Conservation (phyloP, 768 basidiomycete species). For the Boletus rufocinnamomeus region DNA sequence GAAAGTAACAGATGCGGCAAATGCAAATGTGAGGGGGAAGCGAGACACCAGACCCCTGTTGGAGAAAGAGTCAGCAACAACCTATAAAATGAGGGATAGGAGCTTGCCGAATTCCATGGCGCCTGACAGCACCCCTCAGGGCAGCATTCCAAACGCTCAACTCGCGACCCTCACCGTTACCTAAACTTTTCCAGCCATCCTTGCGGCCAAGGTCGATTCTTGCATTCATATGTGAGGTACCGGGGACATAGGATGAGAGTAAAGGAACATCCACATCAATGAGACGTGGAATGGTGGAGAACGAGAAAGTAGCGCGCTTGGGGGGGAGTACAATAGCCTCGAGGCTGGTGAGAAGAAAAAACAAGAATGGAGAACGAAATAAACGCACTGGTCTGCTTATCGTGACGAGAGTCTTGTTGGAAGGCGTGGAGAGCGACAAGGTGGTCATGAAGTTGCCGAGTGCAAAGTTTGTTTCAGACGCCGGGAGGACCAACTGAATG, state of each 20-base stretch:
- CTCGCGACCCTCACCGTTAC: constrained; percentile 71
- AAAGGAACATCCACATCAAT: constrained; percentile 57
- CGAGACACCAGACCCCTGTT: constrained; percentile 67
- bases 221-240: constrained; percentile 52
- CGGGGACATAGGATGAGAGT: constrained; percentile 53
- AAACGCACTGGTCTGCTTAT: constrained; percentile 66
- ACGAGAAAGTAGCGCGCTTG: constrained; percentile 32
- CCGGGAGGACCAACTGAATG: constrained; percentile 64
- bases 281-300: constrained; percentile 43
- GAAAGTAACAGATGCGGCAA: constrained; percentile 49
- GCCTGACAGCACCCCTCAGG: constrained; percentile 61
- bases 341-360: constrained; percentile 14
- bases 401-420: constrained; percentile 62
- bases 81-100: background rate
- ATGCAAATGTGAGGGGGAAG: constrained; percentile 60
- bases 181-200: constrained; percentile 72
- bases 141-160: constrained; percentile 64
- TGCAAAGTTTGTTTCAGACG: constrained; percentile 63
- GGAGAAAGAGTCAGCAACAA: constrained; percentile 4
- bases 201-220: constrained; percentile 69
- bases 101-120: constrained; percentile 68
- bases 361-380: background rate
- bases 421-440: constrained; percentile 56
- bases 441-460: constrained; percentile 87
- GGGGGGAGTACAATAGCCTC: constrained; percentile 62